Percentiles rank a stretch among this genome's conserved stretches.
These are phyloP conservation scores for Podospora pseudopauciseta DNA, from an alignment of 495 filamentous ascomycete genomes.

Conservation along the genomic window DNA sequence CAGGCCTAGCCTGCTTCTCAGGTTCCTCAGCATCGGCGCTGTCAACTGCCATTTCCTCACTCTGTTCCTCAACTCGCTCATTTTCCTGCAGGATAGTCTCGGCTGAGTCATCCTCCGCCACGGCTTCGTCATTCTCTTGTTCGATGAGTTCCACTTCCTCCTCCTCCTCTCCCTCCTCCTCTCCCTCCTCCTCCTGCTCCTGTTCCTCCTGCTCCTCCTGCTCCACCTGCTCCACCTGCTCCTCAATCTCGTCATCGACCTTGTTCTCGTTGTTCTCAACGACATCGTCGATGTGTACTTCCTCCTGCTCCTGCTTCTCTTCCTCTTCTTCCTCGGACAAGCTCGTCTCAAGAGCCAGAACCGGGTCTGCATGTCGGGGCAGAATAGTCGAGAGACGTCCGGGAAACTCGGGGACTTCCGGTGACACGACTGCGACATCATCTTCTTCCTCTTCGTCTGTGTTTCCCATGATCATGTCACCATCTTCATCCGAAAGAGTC, in stretches of 20 bases:
- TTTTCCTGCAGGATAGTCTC: constrained; percentile 5
- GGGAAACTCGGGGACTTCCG: constrained; percentile 42
- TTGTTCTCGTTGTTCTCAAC: neutral
- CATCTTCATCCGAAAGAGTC: constrained; percentile 10
- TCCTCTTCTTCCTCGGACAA: constrained; percentile 12
- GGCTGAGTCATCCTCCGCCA: constrained; percentile 1
- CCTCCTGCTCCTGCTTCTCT: neutral
- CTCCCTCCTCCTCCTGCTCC: too few relatives aligned
- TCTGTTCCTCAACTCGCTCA: neutral
- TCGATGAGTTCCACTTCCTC: constrained; percentile 5
- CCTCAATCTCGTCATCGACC: neutral
- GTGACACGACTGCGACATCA: constrained; percentile 28
- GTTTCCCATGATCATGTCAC: constrained; percentile 10
- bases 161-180: constrained; percentile 8
- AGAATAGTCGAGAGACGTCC: constrained; percentile 50
- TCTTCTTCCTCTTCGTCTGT: constrained; percentile 12
- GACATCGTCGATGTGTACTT: neutral
- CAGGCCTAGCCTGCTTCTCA: constrained; percentile 28
- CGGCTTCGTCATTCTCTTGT: neutral
- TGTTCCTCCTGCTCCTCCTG: too few relatives aligned
- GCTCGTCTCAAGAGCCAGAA: constrained; percentile 30
- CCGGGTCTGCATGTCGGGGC: constrained; percentile 47
- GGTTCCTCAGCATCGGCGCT: constrained; percentile 2
- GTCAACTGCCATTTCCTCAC: neutral
- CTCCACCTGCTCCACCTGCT: constrained; percentile 6